These are phyloP conservation scores for Ceratobasidium sp. DNA, from an alignment of 1,284 basidiomycete species.

Conservation along the genomic window DNA sequence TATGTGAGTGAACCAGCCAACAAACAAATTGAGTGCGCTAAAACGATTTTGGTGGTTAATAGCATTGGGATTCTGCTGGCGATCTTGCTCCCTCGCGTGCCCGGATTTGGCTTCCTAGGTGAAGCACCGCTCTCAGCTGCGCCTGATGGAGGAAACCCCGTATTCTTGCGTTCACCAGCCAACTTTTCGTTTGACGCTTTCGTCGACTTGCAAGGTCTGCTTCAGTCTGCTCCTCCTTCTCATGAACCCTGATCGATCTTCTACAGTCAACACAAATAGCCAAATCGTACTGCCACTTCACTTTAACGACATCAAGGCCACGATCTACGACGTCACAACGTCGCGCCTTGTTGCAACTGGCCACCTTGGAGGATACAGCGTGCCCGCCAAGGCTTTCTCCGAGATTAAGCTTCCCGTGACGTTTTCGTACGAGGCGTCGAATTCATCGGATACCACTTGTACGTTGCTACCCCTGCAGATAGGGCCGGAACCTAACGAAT, in stretches of 20 bases:
- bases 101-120: slow-evolving; percentile 68
- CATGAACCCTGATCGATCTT: slow-evolving; percentile 15
- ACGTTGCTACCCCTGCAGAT: slow-evolving; percentile 46
- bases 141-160: slow-evolving; percentile 57
- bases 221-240: not conserved
- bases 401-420: slow-evolving; percentile 74
- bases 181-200: slow-evolving; percentile 86
- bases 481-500: slow-evolving; percentile 74
- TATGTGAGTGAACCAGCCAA: slow-evolving; percentile 62
- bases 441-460: slow-evolving; percentile 84
- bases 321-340: slow-evolving; percentile 70
- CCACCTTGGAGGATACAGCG: slow-evolving; percentile 57
- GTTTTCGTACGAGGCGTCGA: slow-evolving; percentile 82
- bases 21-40: not conserved
- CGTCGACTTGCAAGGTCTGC: slow-evolving; percentile 65
- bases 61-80: slow-evolving; percentile 75
- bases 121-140: slow-evolving; percentile 65
- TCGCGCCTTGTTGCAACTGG: slow-evolving; percentile 69
- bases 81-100: slow-evolving; percentile 81
- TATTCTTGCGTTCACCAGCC: slow-evolving; percentile 74
- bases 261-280: slow-evolving; percentile 65
- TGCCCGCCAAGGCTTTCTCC: slow-evolving; percentile 69
- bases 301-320: slow-evolving; percentile 69
- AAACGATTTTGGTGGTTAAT: slow-evolving; percentile 1
- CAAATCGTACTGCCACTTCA: slow-evolving; percentile 75